phyloP scores from a whole-genome alignment of 1,284 basidiomycete species.

The Apiotrichum brassicae region DNA sequence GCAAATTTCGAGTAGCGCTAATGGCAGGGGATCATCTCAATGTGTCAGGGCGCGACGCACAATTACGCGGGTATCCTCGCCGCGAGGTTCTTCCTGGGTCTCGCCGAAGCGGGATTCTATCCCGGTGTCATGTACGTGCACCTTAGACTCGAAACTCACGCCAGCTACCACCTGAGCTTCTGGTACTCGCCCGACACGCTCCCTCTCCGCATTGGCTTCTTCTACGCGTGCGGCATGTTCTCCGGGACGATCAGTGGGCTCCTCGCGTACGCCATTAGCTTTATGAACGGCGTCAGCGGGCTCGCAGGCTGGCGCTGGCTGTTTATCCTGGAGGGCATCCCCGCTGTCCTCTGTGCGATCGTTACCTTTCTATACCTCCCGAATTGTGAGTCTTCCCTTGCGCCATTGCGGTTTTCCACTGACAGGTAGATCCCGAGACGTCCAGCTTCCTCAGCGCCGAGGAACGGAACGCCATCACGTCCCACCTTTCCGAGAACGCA shows the following conservation, averaged over 20 bases:
- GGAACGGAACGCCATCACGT: not conserved
- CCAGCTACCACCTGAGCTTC: conserved; percentile 20
- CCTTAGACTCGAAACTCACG: too few species aligned
- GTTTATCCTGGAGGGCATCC: conserved; percentile 53
- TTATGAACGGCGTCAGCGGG: conserved; percentile 25
- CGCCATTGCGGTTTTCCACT: not conserved
- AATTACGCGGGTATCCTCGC: conserved; percentile 32
- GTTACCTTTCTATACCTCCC: conserved; percentile 48
- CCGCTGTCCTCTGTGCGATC: conserved; percentile 47
- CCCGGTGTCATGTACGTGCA: conserved; percentile 40
- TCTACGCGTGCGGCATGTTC: conserved; percentile 21
- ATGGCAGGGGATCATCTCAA: conserved; percentile 6
- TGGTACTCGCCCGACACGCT: conserved; percentile 27
- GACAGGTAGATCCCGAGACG: conserved; percentile 6
- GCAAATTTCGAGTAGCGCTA: not conserved
- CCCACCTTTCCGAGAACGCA: conserved; percentile 4
- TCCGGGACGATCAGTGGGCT: conserved; percentile 27
- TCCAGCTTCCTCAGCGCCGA: conserved; percentile 1
- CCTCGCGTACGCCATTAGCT: conserved; percentile 29
- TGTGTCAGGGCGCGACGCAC: conserved; percentile 13
- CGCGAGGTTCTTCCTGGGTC: conserved; percentile 39
- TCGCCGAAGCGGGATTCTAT: conserved; percentile 30
- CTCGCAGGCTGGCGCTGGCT: conserved; percentile 35
- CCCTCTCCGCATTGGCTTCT: conserved; percentile 12
- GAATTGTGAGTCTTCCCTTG: conserved; percentile 31